Base-by-base conservation (phyloP, 176 grass and related monocot genomes). In the Oryza longistaminata region DNA sequence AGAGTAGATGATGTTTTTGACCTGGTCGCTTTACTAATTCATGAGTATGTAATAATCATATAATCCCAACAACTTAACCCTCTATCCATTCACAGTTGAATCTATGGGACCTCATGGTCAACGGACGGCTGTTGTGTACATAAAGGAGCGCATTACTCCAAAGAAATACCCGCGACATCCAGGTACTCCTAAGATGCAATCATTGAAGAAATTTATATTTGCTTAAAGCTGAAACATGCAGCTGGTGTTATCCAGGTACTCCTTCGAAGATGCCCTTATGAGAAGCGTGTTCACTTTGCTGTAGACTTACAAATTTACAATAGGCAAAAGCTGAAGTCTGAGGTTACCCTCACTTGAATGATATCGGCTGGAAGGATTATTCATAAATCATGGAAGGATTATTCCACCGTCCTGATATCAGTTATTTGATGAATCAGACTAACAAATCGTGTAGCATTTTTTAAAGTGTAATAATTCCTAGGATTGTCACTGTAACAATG, bases 191-290 rank as follows among this genome's bases (percentile, higher is more conserved):
- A 91, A 91, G 78, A 70, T 70, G 24, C 88, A 88, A 55, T 62
- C 17, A n/a, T 70, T 27, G 35, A 12, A 16, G 17, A 44, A 79
- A 53, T 75, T 70, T 80, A 35, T 16, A 31, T 37, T 81, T 68
- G 37, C 34, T 79, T 7, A 64, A 61, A 45, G 39, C 40, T 81
- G 42, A 66, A 76, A 71, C 1, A 15, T 69, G 34, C 39, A 14
- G 0, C 48, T 87, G 39, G 13, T 80, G 80, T 11, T 84, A 85
- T 71, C 68, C 90, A 87, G 93, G 93, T 75, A 92, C 90, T 46
- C 91, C 91, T 75, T 94, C 90, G 22, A 99, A 99, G 77, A 86
- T 82, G 58, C 93, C 96, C 71, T 82, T 99, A 88, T 99, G 82
- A 99, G 27, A 88, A 88, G 71, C 9, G 34, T 68, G 70, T 61